Evolutionary conservation across 2,329 filamentous ascomycete species (phyloP).

Genomic region (Kalaharituber pfeilii): DNA sequence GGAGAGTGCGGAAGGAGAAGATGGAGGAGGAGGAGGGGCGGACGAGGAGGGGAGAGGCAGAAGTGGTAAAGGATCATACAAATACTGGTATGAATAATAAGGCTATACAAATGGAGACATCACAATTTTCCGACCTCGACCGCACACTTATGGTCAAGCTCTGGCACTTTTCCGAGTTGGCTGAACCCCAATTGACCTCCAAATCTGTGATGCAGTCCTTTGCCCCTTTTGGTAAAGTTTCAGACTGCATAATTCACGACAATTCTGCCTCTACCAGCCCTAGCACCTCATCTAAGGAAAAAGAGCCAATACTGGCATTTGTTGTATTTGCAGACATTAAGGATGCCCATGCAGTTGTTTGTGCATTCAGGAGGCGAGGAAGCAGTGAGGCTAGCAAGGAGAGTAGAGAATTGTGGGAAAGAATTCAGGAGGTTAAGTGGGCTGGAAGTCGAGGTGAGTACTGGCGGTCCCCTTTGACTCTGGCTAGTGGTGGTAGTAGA

Average conservation of each 20-base stretch:
- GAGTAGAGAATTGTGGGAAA: conserved; percentile 4
- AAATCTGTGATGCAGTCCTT: conserved; percentile 29
- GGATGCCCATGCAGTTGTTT: conserved; percentile 18
- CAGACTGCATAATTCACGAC: conserved; percentile 22
- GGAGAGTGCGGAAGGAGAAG: conserved; percentile 31
- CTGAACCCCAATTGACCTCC: conserved; percentile 26
- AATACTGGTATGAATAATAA: background rate
- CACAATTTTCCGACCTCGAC: conserved; percentile 29
- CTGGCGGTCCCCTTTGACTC: too few species aligned
- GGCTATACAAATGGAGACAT: background rate
- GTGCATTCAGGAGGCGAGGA: conserved; percentile 7
- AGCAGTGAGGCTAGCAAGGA: conserved; percentile 8
- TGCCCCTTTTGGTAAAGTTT: conserved; percentile 31
- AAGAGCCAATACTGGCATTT: conserved; percentile 15
- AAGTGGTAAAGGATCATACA: conserved; percentile 12
- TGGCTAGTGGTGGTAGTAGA: conserved; percentile 5
- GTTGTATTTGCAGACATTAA: conserved; percentile 20
- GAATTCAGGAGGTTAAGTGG: conserved; percentile 20
- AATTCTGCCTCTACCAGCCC: background rate
- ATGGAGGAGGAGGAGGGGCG: conserved; percentile 25
- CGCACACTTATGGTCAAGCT: conserved; percentile 33
- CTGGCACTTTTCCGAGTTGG: conserved; percentile 23
- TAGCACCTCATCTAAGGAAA: conserved; percentile 2
- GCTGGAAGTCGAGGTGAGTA: too few species aligned
- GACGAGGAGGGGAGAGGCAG: conserved; percentile 11